A percentile compares a stretch with the other conserved stretches of the same genome.
Evolutionary conservation across 768 basidiomycete species (phyloP).

Genomic region (Dentipellis sp.): DNA sequence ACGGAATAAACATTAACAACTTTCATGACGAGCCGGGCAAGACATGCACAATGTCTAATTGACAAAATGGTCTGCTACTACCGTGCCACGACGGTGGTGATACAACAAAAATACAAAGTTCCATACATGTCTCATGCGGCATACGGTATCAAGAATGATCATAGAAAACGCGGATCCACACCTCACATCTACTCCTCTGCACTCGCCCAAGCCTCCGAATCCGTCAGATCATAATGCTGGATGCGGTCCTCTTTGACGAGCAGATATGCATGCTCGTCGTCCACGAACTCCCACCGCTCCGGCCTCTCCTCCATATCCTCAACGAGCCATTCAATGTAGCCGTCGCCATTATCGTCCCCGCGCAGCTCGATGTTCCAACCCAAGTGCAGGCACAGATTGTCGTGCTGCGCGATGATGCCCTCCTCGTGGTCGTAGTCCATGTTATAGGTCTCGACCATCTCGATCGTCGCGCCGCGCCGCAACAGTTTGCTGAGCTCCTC

Average conservation of each 20-base stretch:
- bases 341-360: conserved; percentile 31
- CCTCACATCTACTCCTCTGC: background rate
- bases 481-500: conserved; percentile 32
- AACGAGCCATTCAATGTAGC: conserved; percentile 31
- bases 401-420: conserved; percentile 39
- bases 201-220: conserved; percentile 12
- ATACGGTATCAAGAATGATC: no score
- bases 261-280: conserved; percentile 14
- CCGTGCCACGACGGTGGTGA: no score
- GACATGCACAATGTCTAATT: no score
- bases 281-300: conserved; percentile 33
- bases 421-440: conserved; percentile 46
- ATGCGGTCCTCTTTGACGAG: conserved; percentile 9
- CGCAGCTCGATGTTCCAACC: conserved; percentile 60
- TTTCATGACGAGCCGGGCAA: background rate
- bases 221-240: conserved; percentile 6
- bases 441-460: conserved; percentile 47
- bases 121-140: no score
- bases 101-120: no score
- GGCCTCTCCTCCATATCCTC: conserved; percentile 31
- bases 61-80: no score
- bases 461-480: conserved; percentile 48
- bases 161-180: no score
- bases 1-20: background rate
- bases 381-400: conserved; percentile 40